Base-by-base conservation (phyloP, 2,329 filamentous ascomycete genomes). In the Pseudogymnoascus sp. region DNA sequence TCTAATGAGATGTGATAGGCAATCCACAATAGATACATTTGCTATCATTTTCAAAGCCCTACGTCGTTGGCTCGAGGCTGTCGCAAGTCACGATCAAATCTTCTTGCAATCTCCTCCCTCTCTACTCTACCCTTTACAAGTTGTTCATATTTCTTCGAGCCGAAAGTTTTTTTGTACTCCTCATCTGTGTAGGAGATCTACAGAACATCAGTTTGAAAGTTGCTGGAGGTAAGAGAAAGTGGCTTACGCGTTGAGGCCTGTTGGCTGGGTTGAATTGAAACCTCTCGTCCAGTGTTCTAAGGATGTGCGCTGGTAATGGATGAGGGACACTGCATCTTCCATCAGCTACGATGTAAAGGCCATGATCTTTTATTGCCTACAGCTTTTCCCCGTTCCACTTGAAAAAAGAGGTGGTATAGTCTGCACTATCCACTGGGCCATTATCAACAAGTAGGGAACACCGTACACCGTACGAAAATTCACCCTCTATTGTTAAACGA, bases 261-360 rank as follows among this genome's bases (percentile, higher is more conserved):
- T 63, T 31, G 58, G 61, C 61, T 36, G 61, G 63, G 44, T 64
- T 63, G 15, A 63, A 64, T 26, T 64, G 63, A 61, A 60, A 64
- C 58, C 41, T 60, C 40, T 60, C 62, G 13, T 59, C 37, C 31
- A 64, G 57, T 39, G 44, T 26, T 37, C 60, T 64, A 41, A 10
- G 35, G 36, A 61, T 61, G 58, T 57, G 60, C 35, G 17, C 17
- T 11, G 40, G 37, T 41, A 64, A 59, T 31, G 37, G 54, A 36
- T 15, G 40, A 24, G 17, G 35, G 21, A 60, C 41, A 58, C 58
- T 39, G 4, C 29, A 24, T 17, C 57, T 63, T 33, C 13, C 35
- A 57, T 63, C 44, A 47, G 41, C 47, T 33, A 21, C 35, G 60
- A 59, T n/a, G 60, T 39, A 54, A 31, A 35, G 33, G 33, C 15